Percentiles rank a stretch among this genome's conserved stretches.
These are phyloP conservation scores for Dryas octopetala DNA, from an alignment of 306 rosid species.

Conservation along the genomic window DNA sequence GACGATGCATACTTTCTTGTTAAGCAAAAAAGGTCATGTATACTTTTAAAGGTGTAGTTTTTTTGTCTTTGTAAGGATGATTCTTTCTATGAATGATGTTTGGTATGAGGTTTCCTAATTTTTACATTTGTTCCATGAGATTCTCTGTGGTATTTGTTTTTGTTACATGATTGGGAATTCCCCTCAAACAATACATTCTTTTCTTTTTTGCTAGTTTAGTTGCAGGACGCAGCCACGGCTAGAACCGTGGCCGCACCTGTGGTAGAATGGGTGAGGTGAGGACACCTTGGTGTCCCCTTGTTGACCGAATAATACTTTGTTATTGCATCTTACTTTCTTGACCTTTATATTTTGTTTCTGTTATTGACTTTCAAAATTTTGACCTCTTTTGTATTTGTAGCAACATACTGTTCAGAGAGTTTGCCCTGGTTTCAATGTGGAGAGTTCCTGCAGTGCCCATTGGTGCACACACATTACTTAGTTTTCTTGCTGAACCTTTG, in stretches of 20 bases:
- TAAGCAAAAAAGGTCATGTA: neutral
- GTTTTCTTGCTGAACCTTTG: slow-evolving; percentile 96
- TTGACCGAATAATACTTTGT: neutral
- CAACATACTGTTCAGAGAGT: slow-evolving; percentile 92
- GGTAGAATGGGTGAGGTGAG: neutral
- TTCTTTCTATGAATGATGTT: neutral
- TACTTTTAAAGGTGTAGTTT: neutral
- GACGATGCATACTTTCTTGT: neutral
- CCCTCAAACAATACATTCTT: neutral
- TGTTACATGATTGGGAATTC: slow-evolving; percentile 3
- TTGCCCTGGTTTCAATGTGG: slow-evolving; percentile 96
- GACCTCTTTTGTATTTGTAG: slow-evolving; percentile 35
- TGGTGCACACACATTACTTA: slow-evolving; percentile 86
- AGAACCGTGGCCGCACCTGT: neutral
- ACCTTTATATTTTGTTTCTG: slow-evolving; percentile 13
- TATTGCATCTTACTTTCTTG: slow-evolving; percentile 11
- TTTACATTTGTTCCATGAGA: neutral
- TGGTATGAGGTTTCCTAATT: neutral
- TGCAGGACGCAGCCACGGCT: neutral
- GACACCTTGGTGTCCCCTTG: neutral
- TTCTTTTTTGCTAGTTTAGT: neutral
- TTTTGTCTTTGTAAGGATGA: neutral
- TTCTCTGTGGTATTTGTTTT: neutral
- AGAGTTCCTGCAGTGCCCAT: slow-evolving; percentile 92
- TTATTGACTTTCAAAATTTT: slow-evolving; percentile 22